phyloP scores from a whole-genome alignment of 2,329 filamentous ascomycete genomes.

The Nemania abortiva region DNA sequence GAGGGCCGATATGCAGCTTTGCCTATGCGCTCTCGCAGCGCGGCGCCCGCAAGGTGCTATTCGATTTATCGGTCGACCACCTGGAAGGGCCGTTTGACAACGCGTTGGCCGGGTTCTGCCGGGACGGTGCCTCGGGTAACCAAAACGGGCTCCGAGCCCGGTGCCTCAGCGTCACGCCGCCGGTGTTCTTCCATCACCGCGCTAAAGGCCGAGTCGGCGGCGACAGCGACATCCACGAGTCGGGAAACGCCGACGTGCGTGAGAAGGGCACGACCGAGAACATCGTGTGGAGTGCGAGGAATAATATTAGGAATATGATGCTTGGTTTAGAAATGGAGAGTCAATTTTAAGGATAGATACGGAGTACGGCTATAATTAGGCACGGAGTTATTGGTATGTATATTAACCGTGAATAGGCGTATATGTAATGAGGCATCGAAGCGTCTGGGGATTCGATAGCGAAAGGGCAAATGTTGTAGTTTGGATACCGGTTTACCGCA shows the following conservation, averaged over 20 bases:
- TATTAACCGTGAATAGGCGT: no score
- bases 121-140: slow-evolving; percentile 44
- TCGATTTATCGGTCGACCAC: slow-evolving; percentile 50
- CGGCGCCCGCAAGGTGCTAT: slow-evolving; percentile 49
- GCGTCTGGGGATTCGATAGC: no score
- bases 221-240: slow-evolving; percentile 51
- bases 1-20: slow-evolving; percentile 49
- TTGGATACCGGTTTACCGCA: no score
- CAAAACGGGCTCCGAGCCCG: slow-evolving; percentile 33
- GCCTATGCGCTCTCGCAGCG: slow-evolving; percentile 50
- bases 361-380: background rate
- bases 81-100: slow-evolving; percentile 51
- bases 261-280: slow-evolving; percentile 53
- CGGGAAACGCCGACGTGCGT: slow-evolving; percentile 23
- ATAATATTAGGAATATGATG: slow-evolving; percentile 52
- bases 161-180: slow-evolving; percentile 52
- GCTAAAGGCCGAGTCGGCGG: slow-evolving; percentile 22
- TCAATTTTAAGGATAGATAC: slow-evolving; percentile 35
- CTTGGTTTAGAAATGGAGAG: slow-evolving; percentile 47
- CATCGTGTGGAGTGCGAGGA: slow-evolving; percentile 52
- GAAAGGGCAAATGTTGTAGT: no score
- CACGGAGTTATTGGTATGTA: no score
- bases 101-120: slow-evolving; percentile 50
- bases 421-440: no score
- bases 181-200: slow-evolving; percentile 52